A percentile compares a stretch with the other conserved stretches of the same genome.
Conservation (phyloP, 371 early-diverging fungal genomes). For the Mucor lusitanicus region DNA sequence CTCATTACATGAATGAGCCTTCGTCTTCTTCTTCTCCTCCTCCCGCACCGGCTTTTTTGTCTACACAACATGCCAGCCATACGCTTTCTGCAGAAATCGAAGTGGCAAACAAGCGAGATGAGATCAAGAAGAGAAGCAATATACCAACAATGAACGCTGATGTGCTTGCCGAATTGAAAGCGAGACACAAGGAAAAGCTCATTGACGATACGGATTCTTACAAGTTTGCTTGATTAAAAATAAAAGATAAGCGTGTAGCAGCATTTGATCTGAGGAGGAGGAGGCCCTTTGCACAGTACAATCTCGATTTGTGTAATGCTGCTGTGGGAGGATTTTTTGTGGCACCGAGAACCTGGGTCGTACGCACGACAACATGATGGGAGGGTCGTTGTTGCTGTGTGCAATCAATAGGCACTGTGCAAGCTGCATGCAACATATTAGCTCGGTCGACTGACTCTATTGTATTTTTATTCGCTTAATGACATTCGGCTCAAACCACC, state of each 20-base stretch:
- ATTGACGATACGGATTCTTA: slow-evolving; percentile 33
- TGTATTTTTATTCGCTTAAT: slow-evolving; percentile 30
- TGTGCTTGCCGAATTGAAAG: slow-evolving; percentile 26
- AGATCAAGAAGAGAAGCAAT: slow-evolving; percentile 7
- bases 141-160: slow-evolving; percentile 13
- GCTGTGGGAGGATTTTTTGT: not conserved
- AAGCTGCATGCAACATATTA: not conserved
- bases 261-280: too few relatives aligned
- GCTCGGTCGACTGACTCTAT: not conserved
- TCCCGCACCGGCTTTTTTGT: not conserved
- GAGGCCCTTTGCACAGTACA: not conserved
- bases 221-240: slow-evolving; percentile 22
- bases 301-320: not conserved
- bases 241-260: not conserved
- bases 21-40: not conserved
- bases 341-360: not conserved
- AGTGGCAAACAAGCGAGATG: slow-evolving; percentile 18
- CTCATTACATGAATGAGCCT: not conserved
- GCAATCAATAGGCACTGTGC: not conserved
- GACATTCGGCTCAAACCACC: slow-evolving; percentile 49
- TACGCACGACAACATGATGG: not conserved
- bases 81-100: slow-evolving; percentile 14
- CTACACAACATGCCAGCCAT: not conserved
- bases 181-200: slow-evolving; percentile 11
- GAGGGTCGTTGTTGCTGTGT: not conserved